These are phyloP conservation scores for Sporothrix humicola DNA, from an alignment of 2,329 filamentous ascomycete species.

Conservation along the genomic window DNA sequence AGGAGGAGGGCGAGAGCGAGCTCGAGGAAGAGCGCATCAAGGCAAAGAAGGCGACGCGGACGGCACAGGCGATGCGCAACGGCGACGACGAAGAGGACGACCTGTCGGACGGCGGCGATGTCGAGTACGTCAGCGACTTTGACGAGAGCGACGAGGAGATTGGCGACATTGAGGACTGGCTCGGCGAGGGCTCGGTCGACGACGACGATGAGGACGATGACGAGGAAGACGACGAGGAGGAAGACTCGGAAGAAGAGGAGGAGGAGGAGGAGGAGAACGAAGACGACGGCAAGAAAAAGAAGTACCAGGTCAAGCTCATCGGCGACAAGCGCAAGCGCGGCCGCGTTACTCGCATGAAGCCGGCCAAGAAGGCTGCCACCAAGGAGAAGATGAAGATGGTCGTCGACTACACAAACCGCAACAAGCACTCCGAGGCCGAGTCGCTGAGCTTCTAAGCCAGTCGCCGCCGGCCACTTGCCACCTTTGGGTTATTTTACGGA, in stretches of 20 bases:
- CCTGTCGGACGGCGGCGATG: slow-evolving; percentile 69
- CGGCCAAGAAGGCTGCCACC: slow-evolving; percentile 65
- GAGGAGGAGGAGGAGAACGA: slow-evolving; percentile 63
- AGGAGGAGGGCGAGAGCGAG: slow-evolving; percentile 73
- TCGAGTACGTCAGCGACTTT: slow-evolving; percentile 93
- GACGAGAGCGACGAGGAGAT: slow-evolving; percentile 83
- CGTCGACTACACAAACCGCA: slow-evolving; percentile 32
- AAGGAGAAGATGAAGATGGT: slow-evolving; percentile 38
- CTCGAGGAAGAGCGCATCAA: slow-evolving; percentile 64
- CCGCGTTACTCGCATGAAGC: slow-evolving; percentile 54
- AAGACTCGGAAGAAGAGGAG: slow-evolving; percentile 62
- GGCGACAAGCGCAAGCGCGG: slow-evolving; percentile 61
- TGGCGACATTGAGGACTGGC: slow-evolving; percentile 88
- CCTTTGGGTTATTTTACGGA: background rate
- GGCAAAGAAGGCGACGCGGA: slow-evolving; percentile 27
- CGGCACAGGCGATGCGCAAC: slow-evolving; percentile 26
- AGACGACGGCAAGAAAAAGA: slow-evolving; percentile 55
- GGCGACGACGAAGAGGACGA: slow-evolving; percentile 73
- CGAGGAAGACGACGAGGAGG: slow-evolving; percentile 63
- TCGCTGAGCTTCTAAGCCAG: slow-evolving; percentile 27
- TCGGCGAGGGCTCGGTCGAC: slow-evolving; percentile 74
- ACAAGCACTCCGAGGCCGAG: slow-evolving; percentile 30
- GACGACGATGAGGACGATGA: slow-evolving; percentile 66
- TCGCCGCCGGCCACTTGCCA: background rate
- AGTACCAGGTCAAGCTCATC: slow-evolving; percentile 61